Conservation (phyloP, 2,329 filamentous ascomycete species). For the Aureobasidium sp. region DNA sequence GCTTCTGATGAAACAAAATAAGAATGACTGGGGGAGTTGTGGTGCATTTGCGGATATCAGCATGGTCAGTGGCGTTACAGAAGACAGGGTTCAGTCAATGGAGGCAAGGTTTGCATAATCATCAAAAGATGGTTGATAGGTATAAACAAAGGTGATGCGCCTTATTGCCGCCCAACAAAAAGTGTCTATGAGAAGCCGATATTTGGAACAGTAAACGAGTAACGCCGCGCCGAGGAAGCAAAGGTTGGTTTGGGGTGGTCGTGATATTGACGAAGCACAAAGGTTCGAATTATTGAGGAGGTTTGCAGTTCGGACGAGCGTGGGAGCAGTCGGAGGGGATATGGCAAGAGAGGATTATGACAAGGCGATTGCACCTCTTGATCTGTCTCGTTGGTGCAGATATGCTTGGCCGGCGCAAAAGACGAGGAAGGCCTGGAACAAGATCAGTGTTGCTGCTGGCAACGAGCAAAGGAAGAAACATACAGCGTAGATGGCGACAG, state of each 20-base stretch:
- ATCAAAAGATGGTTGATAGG: conserved; percentile 3
- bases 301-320: background rate
- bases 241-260: conserved; percentile 5
- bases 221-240: conserved; percentile 11
- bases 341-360: conserved; percentile 32
- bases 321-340: background rate
- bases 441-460: conserved; percentile 3
- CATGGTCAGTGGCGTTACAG: background rate
- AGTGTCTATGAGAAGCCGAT: conserved; percentile 4
- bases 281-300: background rate
- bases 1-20: conserved; percentile 7
- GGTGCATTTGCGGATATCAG: conserved; percentile 4
- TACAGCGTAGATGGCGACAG: conserved; percentile 85
- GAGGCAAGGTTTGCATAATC: background rate
- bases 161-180: background rate
- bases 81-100: background rate
- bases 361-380: conserved; percentile 76
- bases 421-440: conserved; percentile 68
- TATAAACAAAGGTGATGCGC: conserved; percentile 10
- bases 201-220: background rate
- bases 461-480: conserved; percentile 33
- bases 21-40: background rate
- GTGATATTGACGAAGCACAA: background rate
- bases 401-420: conserved; percentile 88
- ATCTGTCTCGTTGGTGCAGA: conserved; percentile 74